Percentiles rank a stretch among this genome's conserved stretches.
phyloP scores from a whole-genome alignment of 1,139 yeast species.

The Magnusiomyces ingens region DNA sequence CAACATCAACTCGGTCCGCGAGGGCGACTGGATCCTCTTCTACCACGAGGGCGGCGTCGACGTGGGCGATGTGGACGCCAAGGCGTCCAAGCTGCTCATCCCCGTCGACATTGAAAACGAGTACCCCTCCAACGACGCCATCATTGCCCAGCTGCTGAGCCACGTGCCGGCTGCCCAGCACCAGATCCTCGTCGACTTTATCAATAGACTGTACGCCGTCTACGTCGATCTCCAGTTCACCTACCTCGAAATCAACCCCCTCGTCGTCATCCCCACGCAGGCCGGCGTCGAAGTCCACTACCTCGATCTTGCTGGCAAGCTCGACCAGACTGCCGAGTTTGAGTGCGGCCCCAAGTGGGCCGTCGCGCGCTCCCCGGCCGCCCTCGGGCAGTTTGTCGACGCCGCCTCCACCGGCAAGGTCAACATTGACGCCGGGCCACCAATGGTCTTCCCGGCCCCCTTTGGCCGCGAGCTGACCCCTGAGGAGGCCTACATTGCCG shows the following conservation, averaged over 20 bases:
- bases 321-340: conserved; percentile 44
- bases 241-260: conserved; percentile 42
- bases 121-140: conserved; percentile 37
- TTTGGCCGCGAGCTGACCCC: conserved; percentile 41
- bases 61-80: conserved; percentile 43
- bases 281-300: conserved; percentile 40
- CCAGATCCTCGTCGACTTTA: conserved; percentile 38
- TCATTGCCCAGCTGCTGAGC: conserved; percentile 32
- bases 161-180: conserved; percentile 38
- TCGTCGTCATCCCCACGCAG: conserved; percentile 39
- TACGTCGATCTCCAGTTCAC: conserved; percentile 44
- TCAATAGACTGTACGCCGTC: conserved; percentile 42
- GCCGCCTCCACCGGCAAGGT: conserved; percentile 24
- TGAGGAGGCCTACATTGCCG: conserved; percentile 44
- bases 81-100: conserved; percentile 39
- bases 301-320: conserved; percentile 43
- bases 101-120: conserved; percentile 38
- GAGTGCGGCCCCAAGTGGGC: conserved; percentile 47
- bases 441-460: conserved; percentile 45
- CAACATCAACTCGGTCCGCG: conserved; percentile 43
- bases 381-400: conserved; percentile 33
- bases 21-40: conserved; percentile 43
- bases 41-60: conserved; percentile 46
- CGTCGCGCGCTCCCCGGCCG: conserved; percentile 39
- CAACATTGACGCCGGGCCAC: conserved; percentile 40